Conservation (phyloP, 2,329 filamentous ascomycete species). For the Fusarium sp. region DNA sequence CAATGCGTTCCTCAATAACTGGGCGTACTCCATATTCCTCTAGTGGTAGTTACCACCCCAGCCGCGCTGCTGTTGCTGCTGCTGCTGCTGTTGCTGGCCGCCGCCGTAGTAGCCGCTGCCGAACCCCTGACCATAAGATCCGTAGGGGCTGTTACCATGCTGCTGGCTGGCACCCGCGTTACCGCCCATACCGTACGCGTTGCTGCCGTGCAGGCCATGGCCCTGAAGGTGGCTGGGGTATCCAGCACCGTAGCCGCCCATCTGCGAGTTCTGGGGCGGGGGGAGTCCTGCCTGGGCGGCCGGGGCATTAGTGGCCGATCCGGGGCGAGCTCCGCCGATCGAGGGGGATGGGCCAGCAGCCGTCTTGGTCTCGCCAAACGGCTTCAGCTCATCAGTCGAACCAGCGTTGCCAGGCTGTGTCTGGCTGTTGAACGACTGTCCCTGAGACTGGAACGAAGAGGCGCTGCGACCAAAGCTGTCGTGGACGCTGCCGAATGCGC, state of each 20-base stretch:
- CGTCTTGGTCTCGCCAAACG: conserved; percentile 66
- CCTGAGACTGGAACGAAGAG: conserved; percentile 65
- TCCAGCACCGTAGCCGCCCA: conserved; percentile 62
- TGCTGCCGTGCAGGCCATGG: conserved; percentile 64
- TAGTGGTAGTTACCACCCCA: conserved; percentile 71
- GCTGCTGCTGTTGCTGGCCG: conserved; percentile 52
- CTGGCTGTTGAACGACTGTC: conserved; percentile 64
- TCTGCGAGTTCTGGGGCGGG: conserved; percentile 66
- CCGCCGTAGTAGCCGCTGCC: conserved; percentile 59
- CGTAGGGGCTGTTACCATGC: conserved; percentile 64
- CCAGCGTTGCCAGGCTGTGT: conserved; percentile 57
- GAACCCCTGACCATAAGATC: conserved; percentile 61
- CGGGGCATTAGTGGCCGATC: conserved; percentile 66
- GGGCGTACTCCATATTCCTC: conserved; percentile 34
- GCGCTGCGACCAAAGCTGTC: conserved; percentile 65
- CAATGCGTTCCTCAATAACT: conserved; percentile 32
- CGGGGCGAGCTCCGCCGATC: conserved; percentile 65
- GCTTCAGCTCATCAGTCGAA: conserved; percentile 66
- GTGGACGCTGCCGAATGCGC: conserved; percentile 64
- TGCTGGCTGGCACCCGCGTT: conserved; percentile 63
- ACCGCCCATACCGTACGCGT: conserved; percentile 65
- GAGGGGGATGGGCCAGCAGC: conserved; percentile 67
- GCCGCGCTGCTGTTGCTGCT: conserved; percentile 59
- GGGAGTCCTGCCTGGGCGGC: conserved; percentile 64
- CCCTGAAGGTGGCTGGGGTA: conserved; percentile 67